Percentiles rank a stretch among this genome's conserved stretches.
These are phyloP conservation scores for Populus nigra DNA, from an alignment of 345 rosid genomes.

Conservation along the genomic window DNA sequence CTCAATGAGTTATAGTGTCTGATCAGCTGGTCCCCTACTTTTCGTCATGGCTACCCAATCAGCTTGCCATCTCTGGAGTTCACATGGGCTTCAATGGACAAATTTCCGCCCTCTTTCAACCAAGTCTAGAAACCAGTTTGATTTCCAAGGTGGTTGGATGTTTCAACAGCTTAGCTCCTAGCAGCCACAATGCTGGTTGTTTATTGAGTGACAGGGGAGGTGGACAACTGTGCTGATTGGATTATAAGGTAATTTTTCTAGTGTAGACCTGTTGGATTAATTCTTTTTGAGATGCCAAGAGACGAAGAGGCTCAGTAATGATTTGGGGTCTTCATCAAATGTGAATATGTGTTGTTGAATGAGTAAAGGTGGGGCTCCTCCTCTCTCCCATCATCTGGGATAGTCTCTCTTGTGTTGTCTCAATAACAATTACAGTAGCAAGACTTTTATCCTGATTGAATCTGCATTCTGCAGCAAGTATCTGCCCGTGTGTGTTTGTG, in stretches of 20 bases:
- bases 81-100: neutral
- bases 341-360: neutral
- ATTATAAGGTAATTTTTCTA: neutral
- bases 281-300: conserved; percentile 8
- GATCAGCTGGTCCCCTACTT: neutral
- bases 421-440: neutral
- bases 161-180: neutral
- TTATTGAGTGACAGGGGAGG: neutral
- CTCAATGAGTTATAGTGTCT: neutral
- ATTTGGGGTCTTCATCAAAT: neutral
- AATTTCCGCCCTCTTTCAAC: neutral
- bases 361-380: neutral
- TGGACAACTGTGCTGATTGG: neutral
- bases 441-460: neutral
- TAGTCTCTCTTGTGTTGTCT: neutral
- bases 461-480: neutral
- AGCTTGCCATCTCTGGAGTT: neutral
- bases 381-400: neutral
- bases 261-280: conserved; percentile 5
- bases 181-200: neutral
- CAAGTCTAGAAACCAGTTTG: neutral
- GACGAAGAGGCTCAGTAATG: neutral
- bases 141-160: neutral
- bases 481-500: neutral
- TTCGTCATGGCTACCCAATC: neutral